Evolutionary conservation across 1,284 basidiomycete species (phyloP), one percentile per base, ranked within the genome.

Genomic region (Cutaneotrichosporon dermatis): DNA sequence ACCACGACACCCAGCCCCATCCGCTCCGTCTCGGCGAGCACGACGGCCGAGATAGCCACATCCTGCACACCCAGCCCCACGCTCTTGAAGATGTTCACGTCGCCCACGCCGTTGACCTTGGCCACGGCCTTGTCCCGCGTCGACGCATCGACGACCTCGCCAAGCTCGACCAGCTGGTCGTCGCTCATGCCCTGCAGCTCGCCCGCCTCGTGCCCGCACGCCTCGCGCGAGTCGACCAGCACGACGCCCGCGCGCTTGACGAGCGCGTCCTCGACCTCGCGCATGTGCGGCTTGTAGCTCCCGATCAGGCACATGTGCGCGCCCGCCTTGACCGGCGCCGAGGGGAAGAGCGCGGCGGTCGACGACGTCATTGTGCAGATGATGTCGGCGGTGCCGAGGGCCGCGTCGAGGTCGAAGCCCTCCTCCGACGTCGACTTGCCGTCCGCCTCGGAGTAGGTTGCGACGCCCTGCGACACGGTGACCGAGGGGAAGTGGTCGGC

Each of bases 301-400:
- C 91, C 90, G 40, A 92, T 84, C 2, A 93, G 79, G 61, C 89
- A 85, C 44, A 93, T 67, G 67, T 90, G 88, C 0, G 88, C 82
- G 0, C 86, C 86, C 0, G 81, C 69, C 7, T 63, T 65, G 36
- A 72, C 70, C 51, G 81, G 79, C 12, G 88, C 83, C 4, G 68
- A 60, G 33, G 66, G 63, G 64, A 93, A 92, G 6, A 92, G 83
- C 0, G 91, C 85, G 4, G 62, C 65, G 0, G 82, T 84, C 6
- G 89, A 87, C 0, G 89, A 84, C 0, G 91, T 94, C 1, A 89
- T 88, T 13, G 88, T 87, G 50, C 76, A 62, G 59, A 79, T 77
- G 54, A 78, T 66, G 62, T 76, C 67, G 6, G 76, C 75, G 15
- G 60, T 62, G 10, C 58, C 46, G 35, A 79, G 63, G 16, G 63